Conservation (phyloP, 768 basidiomycete species). For the Tulasnella calospora region DNA sequence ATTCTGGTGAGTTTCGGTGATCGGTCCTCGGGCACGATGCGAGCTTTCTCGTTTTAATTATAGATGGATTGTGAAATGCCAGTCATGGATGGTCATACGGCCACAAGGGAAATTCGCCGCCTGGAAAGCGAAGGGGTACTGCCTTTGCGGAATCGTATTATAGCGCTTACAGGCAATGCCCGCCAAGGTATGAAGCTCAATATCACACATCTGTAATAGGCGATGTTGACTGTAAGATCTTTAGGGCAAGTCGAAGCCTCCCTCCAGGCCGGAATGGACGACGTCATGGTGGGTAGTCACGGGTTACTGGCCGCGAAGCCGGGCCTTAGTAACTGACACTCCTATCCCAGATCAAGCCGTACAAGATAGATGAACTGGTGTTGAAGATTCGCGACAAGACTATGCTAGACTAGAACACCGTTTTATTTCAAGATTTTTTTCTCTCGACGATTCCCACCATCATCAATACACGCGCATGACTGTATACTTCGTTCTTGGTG, state of each 20-base stretch:
- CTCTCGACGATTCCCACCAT: background rate
- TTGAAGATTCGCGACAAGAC: conserved; percentile 27
- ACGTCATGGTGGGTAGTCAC: conserved; percentile 30
- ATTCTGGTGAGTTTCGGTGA: conserved; percentile 27
- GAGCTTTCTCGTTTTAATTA: background rate
- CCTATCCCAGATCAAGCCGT: conserved; percentile 32
- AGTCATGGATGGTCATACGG: conserved; percentile 32
- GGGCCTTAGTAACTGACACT: background rate
- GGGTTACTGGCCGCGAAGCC: background rate
- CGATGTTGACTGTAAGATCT: too few relatives aligned
- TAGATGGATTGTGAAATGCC: conserved; percentile 36
- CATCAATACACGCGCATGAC: background rate
- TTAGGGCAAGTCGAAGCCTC: conserved; percentile 32
- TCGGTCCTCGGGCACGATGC: background rate
- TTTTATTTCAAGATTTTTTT: background rate
- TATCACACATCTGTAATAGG: background rate
- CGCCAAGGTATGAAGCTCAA: conserved; percentile 8
- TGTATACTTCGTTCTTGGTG: background rate
- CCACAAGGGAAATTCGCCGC: conserved; percentile 31
- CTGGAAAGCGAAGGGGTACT: conserved; percentile 31
- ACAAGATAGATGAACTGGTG: conserved; percentile 32
- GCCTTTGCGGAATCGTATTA: conserved; percentile 28
- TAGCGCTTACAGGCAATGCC: conserved; percentile 35
- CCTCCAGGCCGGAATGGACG: conserved; percentile 33
- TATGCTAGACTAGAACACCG: background rate